Base-by-base conservation (phyloP, 2,329 filamentous ascomycete genomes). In the Penicillium sp. region DNA sequence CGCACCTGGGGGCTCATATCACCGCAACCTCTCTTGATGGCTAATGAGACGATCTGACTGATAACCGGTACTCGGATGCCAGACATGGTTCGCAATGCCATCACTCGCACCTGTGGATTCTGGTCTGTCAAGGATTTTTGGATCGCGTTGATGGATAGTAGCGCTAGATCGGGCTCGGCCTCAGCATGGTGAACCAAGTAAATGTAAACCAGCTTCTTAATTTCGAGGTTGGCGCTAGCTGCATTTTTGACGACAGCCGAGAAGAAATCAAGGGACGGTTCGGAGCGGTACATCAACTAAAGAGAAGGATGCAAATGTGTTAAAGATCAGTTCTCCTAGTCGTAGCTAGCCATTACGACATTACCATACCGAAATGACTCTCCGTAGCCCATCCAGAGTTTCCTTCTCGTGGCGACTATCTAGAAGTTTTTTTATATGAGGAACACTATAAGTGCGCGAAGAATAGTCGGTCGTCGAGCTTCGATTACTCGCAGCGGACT, bases 241-340 rank as follows among this genome's bases (percentile, higher is more conserved):
- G 97, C 91, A 66, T 97, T 99, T 79, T 99, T 99, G 73, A 99
- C 91, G 51, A 99, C 90, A 21, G 92, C 90, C n/a, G 93, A 96
- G 81, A 99, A 99, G 81, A 93, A 96, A 19, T 90, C 87, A 2
- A 96, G 82, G 54, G 92, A 96, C 63, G 91, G 88, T 72, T 95
- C 90, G 65, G 90, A 87, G 64, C 87, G 87, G 77, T 97, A 97
- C 86, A 96, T 96, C 89, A 97, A 93, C 91, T 96, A 68, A 34
- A 45, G 53, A 9, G 23, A 13, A n/a, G 42, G 48, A 11, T 7
- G n/a, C 40, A 55, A 54, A 45, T 48, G 33, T 55, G 62, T 63
- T 52, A 65, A 60, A 34, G 42, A 54, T 29, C 54, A 33, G 26
- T 31, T 16, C 26, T 40, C 34, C 19, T 37, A 45, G 46, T 29